Evolutionary conservation across 106 monocot genomes (phyloP), one percentile per base, ranked within the genome.

Genomic region (Dioscorea alata): DNA sequence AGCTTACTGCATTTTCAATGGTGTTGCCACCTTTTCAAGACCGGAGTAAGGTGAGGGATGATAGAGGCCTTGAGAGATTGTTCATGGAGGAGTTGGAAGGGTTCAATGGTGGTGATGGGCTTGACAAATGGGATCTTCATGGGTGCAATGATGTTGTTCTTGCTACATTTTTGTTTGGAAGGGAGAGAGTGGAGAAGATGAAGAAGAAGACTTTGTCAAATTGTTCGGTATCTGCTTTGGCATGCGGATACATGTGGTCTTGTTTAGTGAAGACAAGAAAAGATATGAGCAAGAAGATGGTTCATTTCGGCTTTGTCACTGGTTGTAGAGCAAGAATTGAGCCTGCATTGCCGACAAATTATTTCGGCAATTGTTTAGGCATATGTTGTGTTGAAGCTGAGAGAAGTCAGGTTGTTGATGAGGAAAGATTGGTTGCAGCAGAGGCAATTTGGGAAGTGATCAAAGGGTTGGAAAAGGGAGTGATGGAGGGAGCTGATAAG

Each of bases 351-450:
- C 82, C 79, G 4, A 10, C 34, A 16, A 65, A 24, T 10, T 88
- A 84, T 65, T 84, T 88, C 13, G 87, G 87, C 18, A 88, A 88
- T 61, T 88, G 87, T 57, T 35, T 84, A 4, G 57, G 67, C 0
- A 35, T 72, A 0, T 78, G 81, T 48, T 35, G 60, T 13, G 81
- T 79, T 20, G 73, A 81, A 62, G 69, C 59, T 61, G 54, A 35
- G 22, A 49, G 69, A 63, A 16, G 49, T 3, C 78, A 75, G 0
- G 50, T 88, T 4, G 34, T 65, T 24, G 72, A 57, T 12, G 28
- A 28, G 28, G 3, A 28, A 28, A 28, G 28, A 28, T 28, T 28
- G 28, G 28, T 28, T 1, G 28, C 88, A 12, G 59, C 81, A 8
- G 57, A 34, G 33, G 84, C 81, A 0, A 87, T 91, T 22, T 71